These are phyloP conservation scores for Gymnopilus junonius DNA, from an alignment of 768 basidiomycete genomes.

Conservation along the genomic window DNA sequence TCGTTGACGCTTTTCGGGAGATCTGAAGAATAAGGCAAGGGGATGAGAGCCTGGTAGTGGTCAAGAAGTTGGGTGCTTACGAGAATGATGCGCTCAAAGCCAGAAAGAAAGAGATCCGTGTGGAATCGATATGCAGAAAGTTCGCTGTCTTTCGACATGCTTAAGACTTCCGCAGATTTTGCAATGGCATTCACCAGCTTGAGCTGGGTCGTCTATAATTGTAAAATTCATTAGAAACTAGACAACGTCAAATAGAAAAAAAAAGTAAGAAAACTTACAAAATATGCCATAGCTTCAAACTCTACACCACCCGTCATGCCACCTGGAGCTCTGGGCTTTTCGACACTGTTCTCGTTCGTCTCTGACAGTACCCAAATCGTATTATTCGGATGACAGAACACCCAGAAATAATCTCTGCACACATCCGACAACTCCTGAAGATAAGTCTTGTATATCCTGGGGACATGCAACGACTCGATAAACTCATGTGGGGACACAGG, in stretches of 20 bases:
- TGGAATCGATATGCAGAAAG: slow-evolving; percentile 86
- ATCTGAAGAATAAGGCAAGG: slow-evolving; percentile 61
- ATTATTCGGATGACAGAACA: slow-evolving; percentile 96
- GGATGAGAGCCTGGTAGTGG: background rate
- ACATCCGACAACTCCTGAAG: slow-evolving; percentile 70
- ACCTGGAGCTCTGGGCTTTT: slow-evolving; percentile 91
- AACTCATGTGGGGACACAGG: slow-evolving; percentile 71
- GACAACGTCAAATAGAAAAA: background rate
- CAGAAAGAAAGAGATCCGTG: slow-evolving; percentile 85
- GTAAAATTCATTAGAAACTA: no score
- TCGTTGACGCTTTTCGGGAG: slow-evolving; percentile 91
- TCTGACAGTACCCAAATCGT: slow-evolving; percentile 86
- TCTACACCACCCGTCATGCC: slow-evolving; percentile 99
- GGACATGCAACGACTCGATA: slow-evolving; percentile 54
- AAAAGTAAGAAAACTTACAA: slow-evolving; percentile 59
- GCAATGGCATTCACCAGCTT: slow-evolving; percentile 84
- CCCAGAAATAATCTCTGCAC: slow-evolving; percentile 95
- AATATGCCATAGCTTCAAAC: slow-evolving; percentile 95
- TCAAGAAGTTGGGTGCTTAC: slow-evolving; percentile 48
- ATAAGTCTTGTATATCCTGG: slow-evolving; percentile 42
- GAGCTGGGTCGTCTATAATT: slow-evolving; percentile 79
- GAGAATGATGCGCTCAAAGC: slow-evolving; percentile 87
- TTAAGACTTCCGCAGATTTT: slow-evolving; percentile 63
- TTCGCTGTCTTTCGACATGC: slow-evolving; percentile 68
- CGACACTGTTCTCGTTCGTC: slow-evolving; percentile 83